These are phyloP conservation scores for Taiozyma sp. DNA, from an alignment of 1,139 yeast species.

Conservation along the genomic window DNA sequence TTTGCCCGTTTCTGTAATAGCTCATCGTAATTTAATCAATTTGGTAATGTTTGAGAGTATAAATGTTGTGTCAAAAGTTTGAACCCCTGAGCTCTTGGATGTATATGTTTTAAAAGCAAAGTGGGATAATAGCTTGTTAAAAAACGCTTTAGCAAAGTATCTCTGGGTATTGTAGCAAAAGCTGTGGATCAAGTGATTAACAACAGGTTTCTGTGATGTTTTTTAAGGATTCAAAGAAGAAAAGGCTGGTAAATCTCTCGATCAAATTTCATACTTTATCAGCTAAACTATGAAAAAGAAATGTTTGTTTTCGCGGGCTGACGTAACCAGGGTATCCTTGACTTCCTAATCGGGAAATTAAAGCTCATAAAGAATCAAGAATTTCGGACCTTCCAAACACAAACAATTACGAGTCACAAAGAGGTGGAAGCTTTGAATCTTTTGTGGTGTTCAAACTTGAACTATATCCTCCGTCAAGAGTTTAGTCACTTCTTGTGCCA, in stretches of 20 bases:
- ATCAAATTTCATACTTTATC: not conserved
- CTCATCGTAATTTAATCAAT: constrained; percentile 1
- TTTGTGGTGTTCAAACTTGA: no score
- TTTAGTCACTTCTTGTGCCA: no score
- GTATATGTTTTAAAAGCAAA: not conserved
- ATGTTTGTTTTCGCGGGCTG: not conserved
- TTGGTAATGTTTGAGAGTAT: not conserved
- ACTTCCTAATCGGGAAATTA: constrained; percentile 5
- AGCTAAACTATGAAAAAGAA: not conserved
- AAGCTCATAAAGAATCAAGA: no score
- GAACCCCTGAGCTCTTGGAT: not conserved
- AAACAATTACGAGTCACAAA: no score
- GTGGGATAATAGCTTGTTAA: not conserved
- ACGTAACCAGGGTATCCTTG: not conserved
- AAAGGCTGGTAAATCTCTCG: not conserved
- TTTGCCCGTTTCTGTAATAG: constrained; percentile 2
- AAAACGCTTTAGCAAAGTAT: not conserved
- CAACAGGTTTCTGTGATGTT: not conserved
- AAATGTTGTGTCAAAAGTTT: not conserved
- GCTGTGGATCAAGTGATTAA: not conserved
- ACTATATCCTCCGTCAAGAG: no score
- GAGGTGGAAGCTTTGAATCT: no score
- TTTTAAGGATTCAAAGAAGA: not conserved
- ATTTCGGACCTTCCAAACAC: no score
- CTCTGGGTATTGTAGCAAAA: no score